Evolutionary conservation across 371 early-diverging fungal genomes (phyloP).

Genomic region (Rhizopus microsporus): DNA sequence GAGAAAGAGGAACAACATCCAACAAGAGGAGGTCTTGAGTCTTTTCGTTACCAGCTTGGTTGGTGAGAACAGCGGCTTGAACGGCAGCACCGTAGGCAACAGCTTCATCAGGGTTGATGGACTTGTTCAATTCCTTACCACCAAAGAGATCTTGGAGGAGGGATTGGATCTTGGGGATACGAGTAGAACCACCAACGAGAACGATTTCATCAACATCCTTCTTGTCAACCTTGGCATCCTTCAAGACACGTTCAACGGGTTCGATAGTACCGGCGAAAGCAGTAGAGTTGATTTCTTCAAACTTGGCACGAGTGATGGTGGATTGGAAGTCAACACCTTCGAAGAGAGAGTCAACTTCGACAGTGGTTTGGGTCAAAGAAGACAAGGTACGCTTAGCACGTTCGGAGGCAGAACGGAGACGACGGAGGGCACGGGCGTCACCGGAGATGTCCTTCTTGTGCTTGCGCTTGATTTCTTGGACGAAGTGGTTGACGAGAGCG

Average conservation of each 20-base stretch:
- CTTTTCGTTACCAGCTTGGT: slow-evolving; percentile 62
- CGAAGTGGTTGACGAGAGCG: slow-evolving; percentile 79
- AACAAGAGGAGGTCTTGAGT: slow-evolving; percentile 76
- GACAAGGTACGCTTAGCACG: slow-evolving; percentile 97
- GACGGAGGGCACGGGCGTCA: slow-evolving; percentile 89
- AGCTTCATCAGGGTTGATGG: slow-evolving; percentile 95
- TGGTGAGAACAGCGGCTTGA: slow-evolving; percentile 84
- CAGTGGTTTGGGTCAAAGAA: slow-evolving; percentile 78
- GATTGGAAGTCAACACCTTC: slow-evolving; percentile 89
- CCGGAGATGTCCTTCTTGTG: slow-evolving; percentile 76
- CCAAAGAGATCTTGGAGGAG: slow-evolving; percentile 94
- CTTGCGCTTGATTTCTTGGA: slow-evolving; percentile 87
- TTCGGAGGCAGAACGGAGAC: slow-evolving; percentile 94
- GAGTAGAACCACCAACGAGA: slow-evolving; percentile 99
- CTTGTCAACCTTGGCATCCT: slow-evolving; percentile 95
- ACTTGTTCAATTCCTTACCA: slow-evolving; percentile 82
- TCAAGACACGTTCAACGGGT: slow-evolving; percentile 81
- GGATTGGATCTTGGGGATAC: slow-evolving; percentile 99
- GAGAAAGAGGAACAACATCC: slow-evolving; percentile 89
- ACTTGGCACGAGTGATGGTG: slow-evolving; percentile 90
- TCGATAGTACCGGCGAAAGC: slow-evolving; percentile 84
- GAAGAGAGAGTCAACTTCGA: slow-evolving; percentile 91
- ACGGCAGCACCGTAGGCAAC: slow-evolving; percentile 97
- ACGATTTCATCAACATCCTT: slow-evolving; percentile 93
- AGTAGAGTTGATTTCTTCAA: slow-evolving; percentile 91